Evolutionary conservation across 2,329 filamentous ascomycete genomes (phyloP), one percentile per base, ranked within the genome.

Genomic region (Keithomyces neogunnii): DNA sequence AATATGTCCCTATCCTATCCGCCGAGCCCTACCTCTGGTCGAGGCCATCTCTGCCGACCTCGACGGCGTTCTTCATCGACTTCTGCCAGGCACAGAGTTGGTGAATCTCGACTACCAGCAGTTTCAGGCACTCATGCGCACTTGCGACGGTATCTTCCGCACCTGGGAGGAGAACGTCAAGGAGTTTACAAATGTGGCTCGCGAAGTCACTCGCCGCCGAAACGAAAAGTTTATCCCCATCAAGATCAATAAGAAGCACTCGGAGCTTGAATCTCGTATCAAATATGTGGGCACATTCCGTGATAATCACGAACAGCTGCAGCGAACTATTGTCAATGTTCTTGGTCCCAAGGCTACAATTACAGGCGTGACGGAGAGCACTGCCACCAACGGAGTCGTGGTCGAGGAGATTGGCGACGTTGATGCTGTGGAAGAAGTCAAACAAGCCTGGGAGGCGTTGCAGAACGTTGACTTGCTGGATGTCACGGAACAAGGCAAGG

Each of bases 141-240:
- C 85, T 19, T 87, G 91, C 28, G 87, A 92, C 52, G 80, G 82
- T 19, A 91, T 99, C 54, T 99, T 95, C 78, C 81, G 81, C 40
- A 85, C 86, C 8, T 99, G 93, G 93, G 93, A 99, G 60, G 90
- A 95, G 50, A 90, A 92, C 61, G 80, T 95, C 64, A 97, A 97
- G 67, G 93, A 97, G 61, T 99, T 99, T 64, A 97, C 92, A 13
- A 96, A 96, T 59, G 89, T 97, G 56, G 92, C 93, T 35, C 88
- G 93, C 70, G 95, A 99, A 63, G 90, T 95, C 5, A 96, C 89
- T 3, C 82, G 92, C 57, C 86, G 91, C 60, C 83, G 93, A 59
- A 95, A 96, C 63, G 95, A 97, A 68, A 96, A 95, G 67, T 99
- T 99, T 67, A 96, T 99, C 57, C 91, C 92, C 4, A 97, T 99